Percentiles rank a stretch among this genome's conserved stretches.
Conservation (phyloP, 805 yeast species). For the Wickerhamomyces chambardii region DNA sequence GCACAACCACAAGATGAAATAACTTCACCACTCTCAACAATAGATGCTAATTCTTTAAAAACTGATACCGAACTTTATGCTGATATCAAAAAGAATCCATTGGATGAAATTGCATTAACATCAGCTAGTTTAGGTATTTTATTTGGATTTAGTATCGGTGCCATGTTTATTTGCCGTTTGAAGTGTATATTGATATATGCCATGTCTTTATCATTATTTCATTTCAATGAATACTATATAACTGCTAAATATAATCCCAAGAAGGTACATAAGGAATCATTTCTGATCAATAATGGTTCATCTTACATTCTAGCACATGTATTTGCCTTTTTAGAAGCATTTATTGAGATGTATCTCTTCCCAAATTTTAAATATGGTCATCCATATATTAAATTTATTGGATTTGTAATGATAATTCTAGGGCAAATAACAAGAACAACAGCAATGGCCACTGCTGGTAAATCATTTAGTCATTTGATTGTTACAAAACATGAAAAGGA, state of each 20-base stretch:
- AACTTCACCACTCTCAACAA: no score
- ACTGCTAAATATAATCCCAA: slow-evolving; percentile 69
- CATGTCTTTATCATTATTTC: slow-evolving; percentile 51
- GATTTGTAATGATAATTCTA: slow-evolving; percentile 33
- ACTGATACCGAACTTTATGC: slow-evolving; percentile 9
- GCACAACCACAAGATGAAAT: no score
- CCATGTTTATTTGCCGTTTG: slow-evolving; percentile 18
- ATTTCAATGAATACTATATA: slow-evolving; percentile 70
- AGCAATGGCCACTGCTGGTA: slow-evolving; percentile 86
- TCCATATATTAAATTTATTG: slow-evolving; percentile 24
- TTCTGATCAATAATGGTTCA: slow-evolving; percentile 53
- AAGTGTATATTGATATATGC: slow-evolving; percentile 38
- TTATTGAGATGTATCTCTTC: slow-evolving; percentile 30
- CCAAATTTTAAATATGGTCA: slow-evolving; percentile 25
- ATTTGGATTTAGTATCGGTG: slow-evolving; percentile 28
- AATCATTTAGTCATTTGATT: slow-evolving; percentile 77
- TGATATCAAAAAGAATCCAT: slow-evolving; percentile 28
- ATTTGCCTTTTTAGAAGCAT: slow-evolving; percentile 41
- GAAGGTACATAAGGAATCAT: slow-evolving; percentile 64
- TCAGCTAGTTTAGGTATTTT: slow-evolving; percentile 33
- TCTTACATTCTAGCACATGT: slow-evolving; percentile 51
- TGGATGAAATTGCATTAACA: slow-evolving; percentile 33
- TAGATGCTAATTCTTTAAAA: no score
- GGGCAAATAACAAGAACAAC: slow-evolving; percentile 67
- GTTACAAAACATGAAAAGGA: slow-evolving; percentile 39